A percentile compares a stretch with the other conserved stretches of the same genome.
phyloP scores from a whole-genome alignment of 306 rosid genomes.

The Boehmeria nivea region DNA sequence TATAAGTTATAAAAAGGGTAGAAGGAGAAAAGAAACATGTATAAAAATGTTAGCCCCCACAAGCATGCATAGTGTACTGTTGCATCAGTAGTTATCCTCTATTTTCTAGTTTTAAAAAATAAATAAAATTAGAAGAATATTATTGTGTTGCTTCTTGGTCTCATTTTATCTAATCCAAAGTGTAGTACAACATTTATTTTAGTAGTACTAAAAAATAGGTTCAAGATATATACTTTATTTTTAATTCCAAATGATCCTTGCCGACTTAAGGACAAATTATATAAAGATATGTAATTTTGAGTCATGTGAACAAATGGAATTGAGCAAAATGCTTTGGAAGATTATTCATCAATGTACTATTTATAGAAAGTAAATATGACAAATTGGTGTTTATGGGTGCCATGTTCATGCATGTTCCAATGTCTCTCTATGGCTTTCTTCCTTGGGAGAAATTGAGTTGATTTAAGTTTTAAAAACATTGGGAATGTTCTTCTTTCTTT shows the following conservation, averaged over 20 bases:
- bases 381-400: slow-evolving; percentile 18
- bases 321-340: slow-evolving; percentile 9
- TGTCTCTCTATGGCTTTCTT: slow-evolving; percentile 9
- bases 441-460: background rate
- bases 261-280: background rate
- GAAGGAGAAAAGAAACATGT: slow-evolving; percentile 21
- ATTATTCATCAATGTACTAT: slow-evolving; percentile 17
- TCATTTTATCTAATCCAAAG: too few species aligned
- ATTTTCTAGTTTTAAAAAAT: slow-evolving; percentile 42
- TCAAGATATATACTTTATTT: slow-evolving; percentile 23
- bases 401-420: slow-evolving; percentile 27
- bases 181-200: too few species aligned
- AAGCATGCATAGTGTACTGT: slow-evolving; percentile 52
- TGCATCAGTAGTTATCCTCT: slow-evolving; percentile 54
- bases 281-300: background rate
- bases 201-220: slow-evolving; percentile 20
- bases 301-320: slow-evolving; percentile 1
- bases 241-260: slow-evolving; percentile 9
- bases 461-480: slow-evolving; percentile 12
- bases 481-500: slow-evolving; percentile 11
- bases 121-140: too few species aligned
- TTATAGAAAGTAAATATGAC: slow-evolving; percentile 23
- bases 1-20: slow-evolving; percentile 48
- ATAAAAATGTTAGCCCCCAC: slow-evolving; percentile 56
- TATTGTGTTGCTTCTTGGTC: slow-evolving; percentile 38